Conservation (phyloP, 2,329 filamentous ascomycete genomes). For the Dothistroma pini region DNA sequence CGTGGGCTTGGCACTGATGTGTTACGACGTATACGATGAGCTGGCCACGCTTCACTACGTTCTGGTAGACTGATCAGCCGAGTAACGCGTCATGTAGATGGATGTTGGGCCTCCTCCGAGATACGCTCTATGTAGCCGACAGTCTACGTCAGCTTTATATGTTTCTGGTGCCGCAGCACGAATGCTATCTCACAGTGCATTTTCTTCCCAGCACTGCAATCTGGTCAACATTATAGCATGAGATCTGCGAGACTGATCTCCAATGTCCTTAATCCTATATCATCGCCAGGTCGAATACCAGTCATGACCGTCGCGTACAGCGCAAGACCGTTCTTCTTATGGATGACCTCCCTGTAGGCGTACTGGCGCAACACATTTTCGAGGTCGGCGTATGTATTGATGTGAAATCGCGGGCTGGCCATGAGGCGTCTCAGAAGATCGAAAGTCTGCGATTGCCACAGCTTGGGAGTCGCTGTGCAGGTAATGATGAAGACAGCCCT, state of each 20-base stretch:
- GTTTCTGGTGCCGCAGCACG: too few species aligned
- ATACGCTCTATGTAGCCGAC: too few species aligned
- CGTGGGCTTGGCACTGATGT: too few species aligned
- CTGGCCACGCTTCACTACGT: too few species aligned
- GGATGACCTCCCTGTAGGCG: background rate
- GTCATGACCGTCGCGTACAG: background rate
- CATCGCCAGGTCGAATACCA: background rate
- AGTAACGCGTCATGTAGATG: too few species aligned
- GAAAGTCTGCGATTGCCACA: background rate
- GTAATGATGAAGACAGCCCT: background rate
- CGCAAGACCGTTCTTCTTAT: conserved; percentile 1
- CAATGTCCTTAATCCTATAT: background rate
- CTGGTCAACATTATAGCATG: background rate
- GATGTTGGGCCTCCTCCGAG: too few species aligned
- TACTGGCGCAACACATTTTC: conserved; percentile 2
- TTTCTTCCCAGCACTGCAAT: too few species aligned
- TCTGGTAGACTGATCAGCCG: too few species aligned
- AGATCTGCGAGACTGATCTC: conserved; percentile 32
- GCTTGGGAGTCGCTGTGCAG: background rate
- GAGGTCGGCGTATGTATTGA: background rate
- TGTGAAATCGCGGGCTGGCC: background rate
- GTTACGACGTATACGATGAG: too few species aligned
- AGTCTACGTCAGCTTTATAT: too few species aligned
- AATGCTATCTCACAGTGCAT: too few species aligned
- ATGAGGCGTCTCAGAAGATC: background rate